Conservation (phyloP, 2,329 filamentous ascomycete genomes). For the Ceratocystis cacaofunesta region DNA sequence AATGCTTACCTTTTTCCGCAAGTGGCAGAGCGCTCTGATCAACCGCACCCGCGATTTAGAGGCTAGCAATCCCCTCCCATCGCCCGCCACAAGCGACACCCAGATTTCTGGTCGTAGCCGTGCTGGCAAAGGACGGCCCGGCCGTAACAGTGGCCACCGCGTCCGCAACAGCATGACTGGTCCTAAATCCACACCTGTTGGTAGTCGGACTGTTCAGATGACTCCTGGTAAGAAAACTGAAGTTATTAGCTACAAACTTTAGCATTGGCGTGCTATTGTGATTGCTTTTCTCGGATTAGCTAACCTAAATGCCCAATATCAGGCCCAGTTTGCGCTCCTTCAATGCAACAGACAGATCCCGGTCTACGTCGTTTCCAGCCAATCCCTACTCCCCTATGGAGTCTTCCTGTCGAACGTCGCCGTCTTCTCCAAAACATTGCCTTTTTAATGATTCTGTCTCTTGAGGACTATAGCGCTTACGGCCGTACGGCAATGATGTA, state of each 20-base stretch:
- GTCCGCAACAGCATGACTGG: conserved; percentile 18
- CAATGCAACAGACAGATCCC: conserved; percentile 30
- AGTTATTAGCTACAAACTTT: not conserved
- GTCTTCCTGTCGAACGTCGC: conserved; percentile 44
- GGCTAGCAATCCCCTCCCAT: conserved; percentile 3
- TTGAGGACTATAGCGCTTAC: conserved; percentile 63
- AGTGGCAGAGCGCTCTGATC: conserved; percentile 62
- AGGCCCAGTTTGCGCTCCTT: conserved; percentile 29
- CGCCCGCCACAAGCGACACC: not conserved
- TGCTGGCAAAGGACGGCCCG: conserved; percentile 20
- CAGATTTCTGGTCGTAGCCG: conserved; percentile 25
- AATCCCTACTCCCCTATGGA: conserved; percentile 43
- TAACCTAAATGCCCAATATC: conserved; percentile 3
- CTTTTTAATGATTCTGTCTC: conserved; percentile 56
- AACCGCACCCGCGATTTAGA: conserved; percentile 53
- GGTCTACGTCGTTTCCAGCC: conserved; percentile 40
- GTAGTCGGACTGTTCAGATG: conserved; percentile 9
- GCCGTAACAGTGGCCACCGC: conserved; percentile 17
- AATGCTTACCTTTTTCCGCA: conserved; percentile 55
- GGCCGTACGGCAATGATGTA: conserved; percentile 58
- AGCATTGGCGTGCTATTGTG: too few relatives aligned
- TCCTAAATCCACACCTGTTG: conserved; percentile 2
- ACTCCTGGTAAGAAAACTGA: not conserved
- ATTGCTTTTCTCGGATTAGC: not conserved
- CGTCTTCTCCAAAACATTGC: conserved; percentile 56